Conservation (phyloP, 495 filamentous ascomycete genomes). For the Trichoderma asperelloides region DNA sequence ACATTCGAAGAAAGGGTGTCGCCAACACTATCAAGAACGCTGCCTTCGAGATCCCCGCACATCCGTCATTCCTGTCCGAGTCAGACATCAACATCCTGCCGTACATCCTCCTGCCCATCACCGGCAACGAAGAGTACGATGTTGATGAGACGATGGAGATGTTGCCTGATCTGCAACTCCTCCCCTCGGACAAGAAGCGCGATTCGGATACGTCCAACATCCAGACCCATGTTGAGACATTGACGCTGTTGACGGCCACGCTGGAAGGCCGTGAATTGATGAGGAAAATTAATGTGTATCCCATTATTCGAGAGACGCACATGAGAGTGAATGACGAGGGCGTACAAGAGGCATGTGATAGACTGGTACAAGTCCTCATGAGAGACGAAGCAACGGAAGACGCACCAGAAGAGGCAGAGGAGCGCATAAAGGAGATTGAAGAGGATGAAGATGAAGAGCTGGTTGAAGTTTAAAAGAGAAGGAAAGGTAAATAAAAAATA, state of each 20-base stretch:
- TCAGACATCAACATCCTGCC: slow-evolving; percentile 71
- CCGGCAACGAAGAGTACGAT: slow-evolving; percentile 51
- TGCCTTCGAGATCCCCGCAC: slow-evolving; percentile 59
- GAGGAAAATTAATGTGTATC: slow-evolving; percentile 73
- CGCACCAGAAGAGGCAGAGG: slow-evolving; percentile 60
- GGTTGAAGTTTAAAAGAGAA: slow-evolving; percentile 30
- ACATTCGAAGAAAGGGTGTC: slow-evolving; percentile 75
- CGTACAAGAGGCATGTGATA: slow-evolving; percentile 77
- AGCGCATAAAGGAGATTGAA: slow-evolving; percentile 17
- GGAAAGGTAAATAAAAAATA: background rate
- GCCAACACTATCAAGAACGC: slow-evolving; percentile 90
- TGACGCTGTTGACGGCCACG: slow-evolving; percentile 75
- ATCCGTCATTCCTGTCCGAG: slow-evolving; percentile 58
- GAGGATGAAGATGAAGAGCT: slow-evolving; percentile 30
- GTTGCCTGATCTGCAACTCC: slow-evolving; percentile 77
- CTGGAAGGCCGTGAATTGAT: slow-evolving; percentile 63
- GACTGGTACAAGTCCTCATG: slow-evolving; percentile 89
- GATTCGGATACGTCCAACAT: slow-evolving; percentile 69
- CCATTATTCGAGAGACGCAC: slow-evolving; percentile 82
- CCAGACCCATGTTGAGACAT: slow-evolving; percentile 77
- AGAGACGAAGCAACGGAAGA: slow-evolving; percentile 55
- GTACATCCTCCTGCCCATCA: slow-evolving; percentile 68
- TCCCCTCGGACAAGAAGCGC: slow-evolving; percentile 77
- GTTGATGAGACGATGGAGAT: slow-evolving; percentile 71
- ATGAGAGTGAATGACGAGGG: slow-evolving; percentile 67